These are phyloP conservation scores for Diphasiastrum complanatum DNA, from an alignment of 83 land plant genomes.

Conservation along the genomic window DNA sequence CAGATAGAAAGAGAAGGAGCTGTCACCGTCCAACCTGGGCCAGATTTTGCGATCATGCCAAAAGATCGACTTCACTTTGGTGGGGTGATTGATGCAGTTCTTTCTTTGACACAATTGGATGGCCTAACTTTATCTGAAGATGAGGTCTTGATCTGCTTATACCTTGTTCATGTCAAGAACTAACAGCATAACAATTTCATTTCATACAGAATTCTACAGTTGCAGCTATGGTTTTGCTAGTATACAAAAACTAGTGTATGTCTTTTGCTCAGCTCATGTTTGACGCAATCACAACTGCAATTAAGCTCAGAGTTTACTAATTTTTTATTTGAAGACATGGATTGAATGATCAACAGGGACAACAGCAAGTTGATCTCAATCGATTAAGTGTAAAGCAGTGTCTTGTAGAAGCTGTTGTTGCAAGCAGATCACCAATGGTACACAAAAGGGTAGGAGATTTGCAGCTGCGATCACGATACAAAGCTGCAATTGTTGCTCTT, in stretches of 20 bases:
- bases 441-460: conserved; percentile 20
- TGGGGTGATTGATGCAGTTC: conserved; percentile 35
- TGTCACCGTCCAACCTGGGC: conserved; percentile 1
- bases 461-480: conserved; percentile 32
- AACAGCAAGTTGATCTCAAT: conserved; percentile 34
- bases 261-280: not conserved
- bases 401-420: conserved; percentile 36
- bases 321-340: not conserved
- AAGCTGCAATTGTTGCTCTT: conserved; percentile 35
- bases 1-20: conserved; percentile 34
- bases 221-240: too few species aligned
- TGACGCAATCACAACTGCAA: too few species aligned
- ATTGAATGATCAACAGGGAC: conserved; percentile 16
- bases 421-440: conserved; percentile 35
- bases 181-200: conserved; percentile 2
- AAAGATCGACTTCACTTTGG: conserved; percentile 32
- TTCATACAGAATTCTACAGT: not conserved
- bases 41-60: conserved; percentile 21
- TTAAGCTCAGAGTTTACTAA: too few species aligned
- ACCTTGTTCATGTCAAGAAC: not conserved
- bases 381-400: conserved; percentile 21
- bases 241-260: not conserved
- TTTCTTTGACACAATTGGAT: conserved; percentile 30
- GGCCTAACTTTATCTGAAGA: conserved; percentile 35
- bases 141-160: conserved; percentile 22